Evolutionary conservation across 306 rosid species (phyloP), one percentile per base, ranked within the genome.

Genomic region (Abrus precatorius): DNA sequence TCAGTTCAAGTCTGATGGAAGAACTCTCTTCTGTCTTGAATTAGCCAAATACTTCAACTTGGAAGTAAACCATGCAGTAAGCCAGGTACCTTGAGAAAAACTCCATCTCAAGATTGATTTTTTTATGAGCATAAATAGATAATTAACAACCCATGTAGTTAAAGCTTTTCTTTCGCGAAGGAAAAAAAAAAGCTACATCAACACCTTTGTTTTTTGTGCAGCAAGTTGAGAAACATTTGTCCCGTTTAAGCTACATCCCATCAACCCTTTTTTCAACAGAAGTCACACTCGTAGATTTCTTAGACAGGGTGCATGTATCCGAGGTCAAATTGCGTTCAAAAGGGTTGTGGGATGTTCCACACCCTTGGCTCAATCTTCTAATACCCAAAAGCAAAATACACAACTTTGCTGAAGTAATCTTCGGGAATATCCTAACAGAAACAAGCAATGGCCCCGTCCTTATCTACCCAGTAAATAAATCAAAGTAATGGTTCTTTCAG

Each of bases 301-400:
- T 95, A 62, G 98, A 95, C 87, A 89, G 99, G 80, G 99, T 95
- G 62, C 96, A 95, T 71, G 86, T 88, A 80, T 91, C 99, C 0
- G 99, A 93, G 84, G 86, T 93, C 69, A 91, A 90, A 83, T 77
- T 95, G 84, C 91, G 97, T 69, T 90, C 98, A 80, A 93, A 89
- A 88, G 98, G 92, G 30, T 79, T 93, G 82, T 95, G 99, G 99
- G 96, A 93, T 69, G 83, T 95, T 85, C 97, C 98, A 82, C 99
- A 95, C 72, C 99, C 99, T 56, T 95, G 99, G 99, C 98, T 95
- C 88, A 95, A 95, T 90, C 96, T 95, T 68, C 85, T 95, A 10
- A 80, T 95, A 74, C 99, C 99, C 5, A 87, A 85, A 82, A 93
- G 96, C 90, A 89, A 91, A 77, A 91, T 95, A 77, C 88, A 91